Conservation (phyloP, 768 basidiomycete species). For the Kwoniella sp. region DNA sequence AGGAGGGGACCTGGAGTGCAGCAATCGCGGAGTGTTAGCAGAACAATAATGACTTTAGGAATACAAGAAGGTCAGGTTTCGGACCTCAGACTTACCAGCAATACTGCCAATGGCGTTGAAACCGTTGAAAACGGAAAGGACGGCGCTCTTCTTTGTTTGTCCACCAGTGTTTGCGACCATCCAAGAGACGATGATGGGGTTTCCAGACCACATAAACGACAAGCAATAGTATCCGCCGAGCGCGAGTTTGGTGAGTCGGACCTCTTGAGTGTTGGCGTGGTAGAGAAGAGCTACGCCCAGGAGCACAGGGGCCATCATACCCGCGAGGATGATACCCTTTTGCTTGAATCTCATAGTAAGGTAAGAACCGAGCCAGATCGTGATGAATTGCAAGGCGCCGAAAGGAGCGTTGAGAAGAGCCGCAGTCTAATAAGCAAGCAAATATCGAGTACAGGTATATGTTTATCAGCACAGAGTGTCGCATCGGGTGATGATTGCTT, state of each 20-base stretch:
- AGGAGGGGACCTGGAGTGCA: conserved; percentile 39
- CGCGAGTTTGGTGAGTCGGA: conserved; percentile 28
- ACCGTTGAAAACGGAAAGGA: not conserved
- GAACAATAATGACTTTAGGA: no score
- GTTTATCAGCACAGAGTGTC: no score
- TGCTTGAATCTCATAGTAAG: conserved; percentile 25
- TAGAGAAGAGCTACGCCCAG: conserved; percentile 46
- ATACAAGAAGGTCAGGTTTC: no score
- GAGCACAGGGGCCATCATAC: conserved; percentile 37
- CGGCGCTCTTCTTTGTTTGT: conserved; percentile 34
- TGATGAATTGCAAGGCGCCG: conserved; percentile 56
- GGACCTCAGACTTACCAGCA: conserved; percentile 1
- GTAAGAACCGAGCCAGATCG: conserved; percentile 45
- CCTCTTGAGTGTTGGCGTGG: conserved; percentile 14
- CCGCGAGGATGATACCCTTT: conserved; percentile 42
- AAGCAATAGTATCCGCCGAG: conserved; percentile 54
- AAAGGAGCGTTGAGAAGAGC: conserved; percentile 62
- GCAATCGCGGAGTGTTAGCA: no score
- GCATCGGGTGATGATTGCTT: conserved; percentile 25
- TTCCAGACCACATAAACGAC: conserved; percentile 52
- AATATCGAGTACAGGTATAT: no score
- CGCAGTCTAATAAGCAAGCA: conserved; percentile 45
- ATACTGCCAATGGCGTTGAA: not conserved
- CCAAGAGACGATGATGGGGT: conserved; percentile 53
- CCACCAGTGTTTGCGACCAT: conserved; percentile 52